phyloP scores from a whole-genome alignment of 768 basidiomycete species.

The Leccinum subtestaceum region DNA sequence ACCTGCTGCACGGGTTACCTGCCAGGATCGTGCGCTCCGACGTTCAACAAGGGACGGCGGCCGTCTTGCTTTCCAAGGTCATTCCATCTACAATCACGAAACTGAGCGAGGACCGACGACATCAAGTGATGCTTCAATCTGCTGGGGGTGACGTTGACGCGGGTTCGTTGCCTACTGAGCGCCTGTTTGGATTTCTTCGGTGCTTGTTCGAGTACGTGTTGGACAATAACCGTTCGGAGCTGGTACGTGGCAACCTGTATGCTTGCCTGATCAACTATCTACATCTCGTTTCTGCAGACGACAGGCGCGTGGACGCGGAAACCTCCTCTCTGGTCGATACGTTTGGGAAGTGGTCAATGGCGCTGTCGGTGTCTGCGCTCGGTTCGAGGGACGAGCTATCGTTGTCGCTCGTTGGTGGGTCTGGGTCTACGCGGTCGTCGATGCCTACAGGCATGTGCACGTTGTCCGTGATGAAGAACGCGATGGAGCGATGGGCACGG shows the following conservation, averaged over 20 bases:
- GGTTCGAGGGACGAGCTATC: no score
- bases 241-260: constrained; percentile 94
- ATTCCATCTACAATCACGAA: constrained; percentile 82
- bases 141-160: constrained; percentile 60
- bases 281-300: no score
- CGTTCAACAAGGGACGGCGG: constrained; percentile 64
- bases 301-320: background rate
- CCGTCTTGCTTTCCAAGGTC: constrained; percentile 76
- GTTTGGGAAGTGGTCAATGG: no score
- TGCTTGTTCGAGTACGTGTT: constrained; percentile 72
- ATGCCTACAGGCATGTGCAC: no score
- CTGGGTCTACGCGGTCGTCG: no score
- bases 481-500: no score
- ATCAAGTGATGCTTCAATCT: constrained; percentile 66
- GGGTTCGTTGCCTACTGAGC: constrained; percentile 76
- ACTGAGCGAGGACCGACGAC: constrained; percentile 76
- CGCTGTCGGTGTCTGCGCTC: no score
- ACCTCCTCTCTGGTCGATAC: no score
- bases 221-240: constrained; percentile 74
- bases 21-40: constrained; percentile 58
- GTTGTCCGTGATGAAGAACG: no score
- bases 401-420: no score
- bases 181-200: constrained; percentile 71
- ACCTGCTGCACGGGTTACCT: constrained; percentile 76
- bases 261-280: constrained; percentile 77